Evolutionary conservation across 2,329 filamentous ascomycete genomes (phyloP), one percentile per base, ranked within the genome.

Genomic region (Leptoxyphium fumago): DNA sequence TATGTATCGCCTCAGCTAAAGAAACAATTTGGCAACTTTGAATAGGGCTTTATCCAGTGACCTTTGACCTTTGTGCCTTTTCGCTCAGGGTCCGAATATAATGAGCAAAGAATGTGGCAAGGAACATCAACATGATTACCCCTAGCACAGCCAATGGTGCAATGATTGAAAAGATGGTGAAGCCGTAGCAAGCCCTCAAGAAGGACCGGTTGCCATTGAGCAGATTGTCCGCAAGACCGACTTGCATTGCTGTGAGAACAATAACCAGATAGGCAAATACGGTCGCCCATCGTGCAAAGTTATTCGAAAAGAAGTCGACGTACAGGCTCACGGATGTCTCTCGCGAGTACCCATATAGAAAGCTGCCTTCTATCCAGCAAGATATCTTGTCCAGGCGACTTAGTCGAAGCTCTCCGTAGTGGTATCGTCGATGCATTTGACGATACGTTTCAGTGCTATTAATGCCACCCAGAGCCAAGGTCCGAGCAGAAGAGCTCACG

Each of bases 151-250:
- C 32, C 32, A 36, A 36, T 38, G 45, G 43, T 5, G 41, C 40
- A n/a, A 47, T 18, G 21, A 73, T 69, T 0, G 67, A 60, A 44
- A 74, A 72, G 4, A 72, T 53, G 2, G 67, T 64, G 44, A 75
- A 72, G 2, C 68, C 69, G 46, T 69, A 70, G 1, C 64, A 64
- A 1, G 63, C 68, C 8, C 45, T 42, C 50, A 68, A 63, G 50
- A 74, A 75, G 0, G 50, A 44, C 0, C 46, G n/a, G 47, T 61
- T 67, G 0, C 55, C 17, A 8, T 38, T 10, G 1, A 63, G 45
- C 4, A 41, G 29, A 4, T 50, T 46, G 4, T 55, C 61, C 4
- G 47, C 57, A 5, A 61, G 49, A 1, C 58, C 60, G 10, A 43
- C 52, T 47, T 50, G 48, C 47, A 51, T 43, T 18, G 48, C 48